phyloP scores from a whole-genome alignment of 257 asterid genomes.

The Haberlea rhodopensis region DNA sequence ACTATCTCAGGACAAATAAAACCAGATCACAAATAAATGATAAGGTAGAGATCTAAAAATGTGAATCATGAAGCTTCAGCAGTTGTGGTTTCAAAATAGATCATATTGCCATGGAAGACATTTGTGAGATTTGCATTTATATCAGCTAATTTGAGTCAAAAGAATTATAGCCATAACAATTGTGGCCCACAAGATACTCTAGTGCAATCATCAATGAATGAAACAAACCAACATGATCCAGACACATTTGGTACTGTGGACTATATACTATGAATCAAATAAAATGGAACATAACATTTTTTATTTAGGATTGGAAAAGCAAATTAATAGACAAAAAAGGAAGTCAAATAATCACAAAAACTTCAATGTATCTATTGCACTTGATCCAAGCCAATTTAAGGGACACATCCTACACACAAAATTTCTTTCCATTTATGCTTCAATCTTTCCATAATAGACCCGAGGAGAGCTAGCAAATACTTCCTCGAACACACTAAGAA shows the following conservation, averaged over 20 bases:
- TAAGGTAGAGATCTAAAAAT: background rate
- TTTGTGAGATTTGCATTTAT: background rate
- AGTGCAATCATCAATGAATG: too few relatives aligned
- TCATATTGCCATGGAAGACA: background rate
- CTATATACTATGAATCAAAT: too few relatives aligned
- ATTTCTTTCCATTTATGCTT: conserved; percentile 42
- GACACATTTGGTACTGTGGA: too few relatives aligned
- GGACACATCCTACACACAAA: conserved; percentile 41
- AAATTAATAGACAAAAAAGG: too few relatives aligned
- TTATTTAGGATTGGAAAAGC: too few relatives aligned
- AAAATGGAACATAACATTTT: too few relatives aligned
- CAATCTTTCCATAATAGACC: conserved; percentile 41
- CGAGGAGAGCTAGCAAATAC: conserved; percentile 32
- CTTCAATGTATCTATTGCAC: conserved; percentile 7
- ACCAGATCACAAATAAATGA: background rate
- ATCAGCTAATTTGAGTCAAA: background rate
- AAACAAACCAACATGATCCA: too few relatives aligned
- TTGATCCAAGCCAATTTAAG: conserved; percentile 17
- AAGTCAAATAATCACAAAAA: too few relatives aligned
- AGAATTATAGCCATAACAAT: background rate
- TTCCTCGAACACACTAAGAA: conserved; percentile 31
- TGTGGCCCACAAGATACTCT: too few relatives aligned
- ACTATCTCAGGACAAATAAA: background rate
- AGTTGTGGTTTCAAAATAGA: background rate
- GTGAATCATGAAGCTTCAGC: background rate